Evolutionary conservation across 2,329 filamentous ascomycete genomes (phyloP).

Genomic region (Penicillium sp.): DNA sequence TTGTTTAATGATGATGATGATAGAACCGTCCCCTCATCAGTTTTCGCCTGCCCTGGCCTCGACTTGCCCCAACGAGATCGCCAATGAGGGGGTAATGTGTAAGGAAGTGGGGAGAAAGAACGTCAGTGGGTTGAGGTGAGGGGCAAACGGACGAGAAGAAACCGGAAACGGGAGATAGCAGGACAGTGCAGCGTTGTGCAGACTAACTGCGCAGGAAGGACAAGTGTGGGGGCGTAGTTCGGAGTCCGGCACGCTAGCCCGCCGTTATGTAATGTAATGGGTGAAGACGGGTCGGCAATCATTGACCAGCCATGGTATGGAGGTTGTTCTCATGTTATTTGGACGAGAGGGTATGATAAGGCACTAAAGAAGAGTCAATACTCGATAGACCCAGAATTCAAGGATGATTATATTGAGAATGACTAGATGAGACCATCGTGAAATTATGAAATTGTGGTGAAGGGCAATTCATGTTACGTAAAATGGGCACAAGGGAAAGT

Average conservation of each 20-base stretch:
- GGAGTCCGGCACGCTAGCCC: constrained; percentile 2
- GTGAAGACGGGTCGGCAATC: neutral
- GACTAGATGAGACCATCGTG: too few relatives aligned
- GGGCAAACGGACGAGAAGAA: constrained; percentile 5
- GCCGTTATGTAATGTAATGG: constrained; percentile 8
- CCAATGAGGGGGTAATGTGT: neutral
- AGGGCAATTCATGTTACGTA: too few relatives aligned
- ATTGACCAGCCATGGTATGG: neutral
- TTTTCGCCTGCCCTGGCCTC: neutral
- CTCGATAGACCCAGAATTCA: too few relatives aligned
- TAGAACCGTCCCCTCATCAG: neutral
- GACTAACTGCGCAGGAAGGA: too few relatives aligned
- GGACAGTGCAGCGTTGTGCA: too few relatives aligned
- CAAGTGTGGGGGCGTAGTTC: neutral
- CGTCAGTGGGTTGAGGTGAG: neutral
- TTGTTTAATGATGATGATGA: too few relatives aligned
- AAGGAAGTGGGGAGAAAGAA: neutral
- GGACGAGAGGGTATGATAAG: too few relatives aligned
- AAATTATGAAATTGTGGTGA: too few relatives aligned
- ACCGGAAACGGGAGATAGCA: constrained; percentile 18
- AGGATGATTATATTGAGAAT: too few relatives aligned
- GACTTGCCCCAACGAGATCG: neutral
- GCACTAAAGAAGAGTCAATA: too few relatives aligned
- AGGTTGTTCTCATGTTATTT: too few relatives aligned
- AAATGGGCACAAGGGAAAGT: too few relatives aligned